These are phyloP conservation scores for Populus hybrid DNA, from an alignment of 441 rosid genomes.

Conservation along the genomic window DNA sequence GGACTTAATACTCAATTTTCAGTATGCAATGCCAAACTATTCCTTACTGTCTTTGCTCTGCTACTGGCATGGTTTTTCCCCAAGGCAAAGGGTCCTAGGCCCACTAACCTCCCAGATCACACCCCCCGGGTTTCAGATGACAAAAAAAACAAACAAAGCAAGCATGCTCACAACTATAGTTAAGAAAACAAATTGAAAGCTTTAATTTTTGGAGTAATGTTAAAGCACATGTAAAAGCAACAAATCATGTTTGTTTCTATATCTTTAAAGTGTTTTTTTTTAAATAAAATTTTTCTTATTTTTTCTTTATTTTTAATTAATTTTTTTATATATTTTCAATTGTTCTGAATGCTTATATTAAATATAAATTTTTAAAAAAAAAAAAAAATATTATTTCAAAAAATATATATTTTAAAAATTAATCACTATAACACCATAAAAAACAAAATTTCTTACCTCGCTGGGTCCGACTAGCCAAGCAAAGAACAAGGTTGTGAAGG, in stretches of 20 bases:
- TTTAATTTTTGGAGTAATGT: not conserved
- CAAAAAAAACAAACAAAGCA: not conserved
- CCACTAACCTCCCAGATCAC: not conserved
- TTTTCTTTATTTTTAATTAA: too few species aligned
- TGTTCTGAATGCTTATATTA: too few species aligned
- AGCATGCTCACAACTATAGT: not conserved
- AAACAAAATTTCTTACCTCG: conserved; percentile 39
- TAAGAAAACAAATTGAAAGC: not conserved
- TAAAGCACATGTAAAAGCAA: not conserved
- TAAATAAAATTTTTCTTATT: too few species aligned
- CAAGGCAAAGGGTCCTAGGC: not conserved
- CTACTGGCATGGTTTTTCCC: not conserved
- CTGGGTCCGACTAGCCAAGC: conserved; percentile 88
- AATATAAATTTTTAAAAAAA: too few species aligned
- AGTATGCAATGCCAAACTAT: not conserved
- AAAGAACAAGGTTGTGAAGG: conserved; percentile 76
- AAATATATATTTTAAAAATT: too few species aligned
- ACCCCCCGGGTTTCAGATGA: not conserved
- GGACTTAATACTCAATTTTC: not conserved
- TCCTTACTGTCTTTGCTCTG: not conserved
- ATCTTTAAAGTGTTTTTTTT: too few species aligned
- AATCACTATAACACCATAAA: too few species aligned
- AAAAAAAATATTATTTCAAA: too few species aligned
- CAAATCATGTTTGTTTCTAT: not conserved
- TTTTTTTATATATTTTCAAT: too few species aligned